These are phyloP conservation scores for Cronartium ribicola DNA, from an alignment of 1,284 basidiomycete genomes.

Conservation along the genomic window DNA sequence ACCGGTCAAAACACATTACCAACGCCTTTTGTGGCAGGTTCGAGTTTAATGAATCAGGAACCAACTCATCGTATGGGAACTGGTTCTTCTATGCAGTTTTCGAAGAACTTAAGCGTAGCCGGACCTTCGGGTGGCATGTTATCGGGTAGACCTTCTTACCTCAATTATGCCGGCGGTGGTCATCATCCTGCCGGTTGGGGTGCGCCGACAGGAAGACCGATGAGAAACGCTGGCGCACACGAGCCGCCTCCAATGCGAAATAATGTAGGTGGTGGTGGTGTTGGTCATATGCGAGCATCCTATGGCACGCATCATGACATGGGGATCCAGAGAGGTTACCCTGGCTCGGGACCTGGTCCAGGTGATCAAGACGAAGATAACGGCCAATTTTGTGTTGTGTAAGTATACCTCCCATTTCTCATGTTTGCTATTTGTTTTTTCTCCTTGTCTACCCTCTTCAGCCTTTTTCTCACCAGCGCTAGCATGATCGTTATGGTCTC, in stretches of 20 bases:
- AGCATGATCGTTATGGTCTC: too few relatives aligned
- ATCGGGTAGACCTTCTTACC: not conserved
- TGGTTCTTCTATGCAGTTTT: not conserved
- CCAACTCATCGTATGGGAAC: constrained; percentile 2
- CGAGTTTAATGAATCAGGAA: not conserved
- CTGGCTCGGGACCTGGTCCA: not conserved
- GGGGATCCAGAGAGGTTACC: too few relatives aligned
- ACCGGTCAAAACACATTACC: constrained; percentile 24
- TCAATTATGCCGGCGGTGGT: not conserved
- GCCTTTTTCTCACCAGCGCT: too few relatives aligned
- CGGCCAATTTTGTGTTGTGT: constrained; percentile 1
- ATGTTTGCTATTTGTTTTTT: too few relatives aligned
- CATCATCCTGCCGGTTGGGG: not conserved
- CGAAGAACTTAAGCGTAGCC: not conserved
- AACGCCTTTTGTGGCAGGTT: constrained; percentile 32
- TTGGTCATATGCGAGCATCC: too few relatives aligned
- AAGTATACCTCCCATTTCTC: not conserved
- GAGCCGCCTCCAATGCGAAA: too few relatives aligned
- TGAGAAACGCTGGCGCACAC: not conserved
- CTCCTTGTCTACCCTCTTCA: too few relatives aligned
- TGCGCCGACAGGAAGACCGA: not conserved
- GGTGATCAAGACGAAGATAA: constrained; percentile 3
- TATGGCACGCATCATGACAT: too few relatives aligned
- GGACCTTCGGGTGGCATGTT: not conserved
- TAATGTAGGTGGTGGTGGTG: too few relatives aligned